Evolutionary conservation across 139 green algal species (phyloP), one percentile per base, ranked within the genome.

Genomic region (Tetradesmus lagerheimii): DNA sequence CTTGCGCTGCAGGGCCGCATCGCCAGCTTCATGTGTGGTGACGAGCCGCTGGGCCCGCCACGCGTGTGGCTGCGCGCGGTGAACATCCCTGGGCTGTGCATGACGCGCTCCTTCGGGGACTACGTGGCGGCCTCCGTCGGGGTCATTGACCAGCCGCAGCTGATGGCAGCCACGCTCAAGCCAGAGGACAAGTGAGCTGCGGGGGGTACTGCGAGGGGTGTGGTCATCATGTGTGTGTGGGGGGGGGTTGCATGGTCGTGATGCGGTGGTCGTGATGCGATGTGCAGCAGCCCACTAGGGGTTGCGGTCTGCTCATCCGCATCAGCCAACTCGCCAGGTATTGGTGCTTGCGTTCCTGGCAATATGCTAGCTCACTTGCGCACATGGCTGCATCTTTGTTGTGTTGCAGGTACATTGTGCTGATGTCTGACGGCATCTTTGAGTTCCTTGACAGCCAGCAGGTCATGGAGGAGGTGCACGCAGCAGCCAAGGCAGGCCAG

Each of bases 31-130:
- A 92, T 89, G 90, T 74, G 86, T 66, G 76, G 71, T 8, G 89
- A 90, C 27, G 76, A 79, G 45, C 80, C 86, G 6, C 66, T 95
- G 27, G 94, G 94, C 8, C 93, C 93, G 0, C 90, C 90, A 23
- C 90, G 94, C 25, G 93, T 96, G 83, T 96, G 93, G 93, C 89
- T 94, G 86, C 80, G 88, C 1, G 75, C 89, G 12, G 34, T 80
- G 23, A 91, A 94, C 86, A 86, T 87, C 6, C 92, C 92, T 11
- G 87, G 87, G 16, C 87, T 91, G 84, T 95, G 92, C 89, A 95
- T 96, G 90, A 95, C 94, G 0, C 91, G 94, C 57, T 93, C 90
- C 25, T 92, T 96, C 80, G 94, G 94, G 0, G 94, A 96, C 92
- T 89, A 45, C 1, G 62, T 93, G 34, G 94, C 91, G 8, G 91